Conservation (phyloP, 129 eudicot genomes). For the Flaveria sonorensis region DNA sequence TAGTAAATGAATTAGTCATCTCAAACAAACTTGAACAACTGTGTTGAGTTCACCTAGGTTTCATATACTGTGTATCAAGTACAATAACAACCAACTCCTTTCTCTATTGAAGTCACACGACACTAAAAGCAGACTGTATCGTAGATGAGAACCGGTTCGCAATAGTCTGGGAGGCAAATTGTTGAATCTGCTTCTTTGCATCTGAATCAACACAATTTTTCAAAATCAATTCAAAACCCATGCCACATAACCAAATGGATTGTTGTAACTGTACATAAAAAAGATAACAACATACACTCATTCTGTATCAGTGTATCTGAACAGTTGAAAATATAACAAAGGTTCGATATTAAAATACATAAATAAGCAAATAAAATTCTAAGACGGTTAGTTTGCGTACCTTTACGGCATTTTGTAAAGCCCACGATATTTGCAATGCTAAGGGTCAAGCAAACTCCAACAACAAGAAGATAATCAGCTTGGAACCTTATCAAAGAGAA, state of each 20-base stretch:
- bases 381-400: slow-evolving; percentile 24
- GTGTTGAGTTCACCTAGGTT: neutral
- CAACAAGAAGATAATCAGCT: slow-evolving; percentile 96
- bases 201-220: slow-evolving; percentile 46
- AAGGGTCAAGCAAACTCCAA: slow-evolving; percentile 96
- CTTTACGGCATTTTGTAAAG: slow-evolving; percentile 96
- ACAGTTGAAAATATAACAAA: too few relatives aligned
- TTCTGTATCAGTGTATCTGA: too few relatives aligned
- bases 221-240: neutral
- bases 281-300: neutral
- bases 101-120: slow-evolving; percentile 49
- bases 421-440: slow-evolving; percentile 94
- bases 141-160: slow-evolving; percentile 74
- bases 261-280: slow-evolving; percentile 7
- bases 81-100: slow-evolving; percentile 24
- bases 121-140: slow-evolving; percentile 81
- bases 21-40: too few relatives aligned
- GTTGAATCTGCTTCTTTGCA: slow-evolving; percentile 99
- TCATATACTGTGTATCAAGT: slow-evolving; percentile 24
- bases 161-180: slow-evolving; percentile 90
- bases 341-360: too few relatives aligned
- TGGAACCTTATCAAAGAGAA: slow-evolving; percentile 96
- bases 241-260: neutral
- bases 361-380: too few relatives aligned
- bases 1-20: too few relatives aligned